These are phyloP conservation scores for Dispira parvispora DNA, from an alignment of 192 early-diverging fungal genomes.

Conservation along the genomic window DNA sequence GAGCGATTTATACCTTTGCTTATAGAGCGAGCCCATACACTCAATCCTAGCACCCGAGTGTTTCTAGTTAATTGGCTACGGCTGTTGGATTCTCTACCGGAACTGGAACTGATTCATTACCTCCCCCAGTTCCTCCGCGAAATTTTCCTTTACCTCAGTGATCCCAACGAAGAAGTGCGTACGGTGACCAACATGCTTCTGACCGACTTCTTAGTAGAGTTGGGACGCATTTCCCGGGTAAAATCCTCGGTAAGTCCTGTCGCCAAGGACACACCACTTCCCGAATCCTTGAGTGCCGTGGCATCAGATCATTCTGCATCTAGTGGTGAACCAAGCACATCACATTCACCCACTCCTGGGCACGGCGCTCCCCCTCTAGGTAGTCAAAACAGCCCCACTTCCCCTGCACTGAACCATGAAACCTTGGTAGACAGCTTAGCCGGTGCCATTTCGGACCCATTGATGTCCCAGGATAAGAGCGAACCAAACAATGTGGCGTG, in stretches of 20 bases:
- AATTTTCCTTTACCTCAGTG: conserved; percentile 73
- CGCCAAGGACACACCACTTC: not conserved
- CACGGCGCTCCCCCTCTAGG: not conserved
- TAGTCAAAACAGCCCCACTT: not conserved
- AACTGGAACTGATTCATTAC: conserved; percentile 79
- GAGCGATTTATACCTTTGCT: conserved; percentile 88
- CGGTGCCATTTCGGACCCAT: conserved; percentile 8
- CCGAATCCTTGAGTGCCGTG: not conserved
- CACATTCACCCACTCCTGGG: not conserved
- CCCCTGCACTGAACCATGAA: not conserved
- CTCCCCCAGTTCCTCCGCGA: conserved; percentile 92
- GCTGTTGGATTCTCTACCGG: conserved; percentile 82
- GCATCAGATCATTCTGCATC: too few relatives aligned
- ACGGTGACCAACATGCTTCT: conserved; percentile 63
- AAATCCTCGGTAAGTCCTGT: not conserved
- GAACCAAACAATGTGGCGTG: conserved; percentile 35
- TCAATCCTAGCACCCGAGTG: conserved; percentile 76
- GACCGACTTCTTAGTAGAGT: conserved; percentile 81
- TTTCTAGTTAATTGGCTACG: conserved; percentile 93
- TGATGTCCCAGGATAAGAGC: not conserved
- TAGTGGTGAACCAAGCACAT: too few relatives aligned
- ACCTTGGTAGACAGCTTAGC: not conserved
- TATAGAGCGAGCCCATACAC: conserved; percentile 75
- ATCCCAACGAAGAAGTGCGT: conserved; percentile 79
- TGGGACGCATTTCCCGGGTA: conserved; percentile 17